Evolutionary conservation across 306 rosid species (phyloP), one percentile per base, ranked within the genome.

Genomic region (Adenanthera pavonina): DNA sequence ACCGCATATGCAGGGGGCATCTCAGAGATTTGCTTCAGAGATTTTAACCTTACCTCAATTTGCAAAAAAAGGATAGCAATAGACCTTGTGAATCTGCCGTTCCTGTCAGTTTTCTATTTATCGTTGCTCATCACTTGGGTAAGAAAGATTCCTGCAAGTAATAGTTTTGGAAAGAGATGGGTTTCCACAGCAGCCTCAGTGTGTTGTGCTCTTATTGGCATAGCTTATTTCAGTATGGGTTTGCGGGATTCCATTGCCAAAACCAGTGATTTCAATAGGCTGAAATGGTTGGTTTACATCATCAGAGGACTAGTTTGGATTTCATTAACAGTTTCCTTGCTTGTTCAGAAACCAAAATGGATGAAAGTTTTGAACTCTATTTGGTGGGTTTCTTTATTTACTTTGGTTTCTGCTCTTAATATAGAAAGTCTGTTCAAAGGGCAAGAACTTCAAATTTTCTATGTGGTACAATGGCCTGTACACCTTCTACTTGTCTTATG

Each of bases 331-430:
- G 36, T 81, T 61, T 88, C 94, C 2, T 81, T 88, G 90, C 77
- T 67, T 78, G 78, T 84, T 72, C 86, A 88, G 64, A 48, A 52
- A 57, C 78, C 82, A 13, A 81, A 84, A 68, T 82, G 85, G 89
- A 86, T 83, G 14, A 83, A 66, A 81, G 11, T 65, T 52, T 47
- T 83, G 0, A 83, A 60, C 67, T 83, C 81, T 64, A 3, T 86
- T 60, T 90, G 92, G 94, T 90, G 92, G 94, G 12, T 74, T 14
- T 78, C 70, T 71, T 81, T 74, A 8, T 86, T 85, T 71, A 20
- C 14, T 36, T 43, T 88, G 46, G 69, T 83, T 72, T 83, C 90
- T 13, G 79, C 81, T 71, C 52, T 88, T n/a, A 81, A 88, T 64
- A 47, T 83, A 17, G 82, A 86, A 78, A 70, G 69, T 72, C 81